Percentiles rank a stretch among this genome's conserved stretches.
Conservation (phyloP, 2,329 filamentous ascomycete species). For the Diaporthe destruens region DNA sequence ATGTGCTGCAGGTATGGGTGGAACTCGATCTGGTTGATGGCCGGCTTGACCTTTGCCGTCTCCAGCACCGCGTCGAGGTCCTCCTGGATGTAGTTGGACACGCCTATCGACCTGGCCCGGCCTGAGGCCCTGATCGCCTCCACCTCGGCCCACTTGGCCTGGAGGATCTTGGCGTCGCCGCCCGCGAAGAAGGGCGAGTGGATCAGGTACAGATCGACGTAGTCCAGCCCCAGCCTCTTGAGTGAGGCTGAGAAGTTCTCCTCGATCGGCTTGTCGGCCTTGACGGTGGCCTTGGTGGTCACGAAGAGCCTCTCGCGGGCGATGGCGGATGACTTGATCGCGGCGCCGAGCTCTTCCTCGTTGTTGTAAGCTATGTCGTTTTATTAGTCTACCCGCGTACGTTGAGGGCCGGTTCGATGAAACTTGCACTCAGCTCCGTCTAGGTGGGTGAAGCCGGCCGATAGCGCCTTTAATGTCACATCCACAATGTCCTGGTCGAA, state of each 20-base stretch:
- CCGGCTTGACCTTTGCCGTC: conserved; percentile 70
- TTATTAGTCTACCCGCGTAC: neutral
- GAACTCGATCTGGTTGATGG: conserved; percentile 81
- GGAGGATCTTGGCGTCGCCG: conserved; percentile 59
- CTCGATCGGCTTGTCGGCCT: conserved; percentile 49
- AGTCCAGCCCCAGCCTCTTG: conserved; percentile 72
- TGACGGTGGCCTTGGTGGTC: conserved; percentile 38
- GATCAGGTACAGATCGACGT: conserved; percentile 63
- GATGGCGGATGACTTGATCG: conserved; percentile 30
- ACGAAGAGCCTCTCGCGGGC: conserved; percentile 39
- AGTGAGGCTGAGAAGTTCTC: conserved; percentile 69
- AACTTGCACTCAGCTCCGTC: conserved; percentile 37
- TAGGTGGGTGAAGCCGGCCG: conserved; percentile 39
- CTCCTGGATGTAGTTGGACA: conserved; percentile 75
- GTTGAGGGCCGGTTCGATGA: neutral
- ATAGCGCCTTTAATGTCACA: conserved; percentile 34
- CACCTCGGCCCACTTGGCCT: conserved; percentile 64
- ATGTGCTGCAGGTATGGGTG: conserved; percentile 76
- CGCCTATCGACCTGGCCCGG: conserved; percentile 74
- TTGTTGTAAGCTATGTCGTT: conserved; percentile 34
- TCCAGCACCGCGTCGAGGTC: conserved; percentile 65
- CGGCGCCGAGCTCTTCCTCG: conserved; percentile 39
- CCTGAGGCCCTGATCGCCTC: conserved; percentile 75
- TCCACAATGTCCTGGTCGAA: conserved; percentile 38
- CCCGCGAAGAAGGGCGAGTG: conserved; percentile 31